Base-by-base conservation (phyloP, 306 rosid genomes). In the Rubus parviflorus region DNA sequence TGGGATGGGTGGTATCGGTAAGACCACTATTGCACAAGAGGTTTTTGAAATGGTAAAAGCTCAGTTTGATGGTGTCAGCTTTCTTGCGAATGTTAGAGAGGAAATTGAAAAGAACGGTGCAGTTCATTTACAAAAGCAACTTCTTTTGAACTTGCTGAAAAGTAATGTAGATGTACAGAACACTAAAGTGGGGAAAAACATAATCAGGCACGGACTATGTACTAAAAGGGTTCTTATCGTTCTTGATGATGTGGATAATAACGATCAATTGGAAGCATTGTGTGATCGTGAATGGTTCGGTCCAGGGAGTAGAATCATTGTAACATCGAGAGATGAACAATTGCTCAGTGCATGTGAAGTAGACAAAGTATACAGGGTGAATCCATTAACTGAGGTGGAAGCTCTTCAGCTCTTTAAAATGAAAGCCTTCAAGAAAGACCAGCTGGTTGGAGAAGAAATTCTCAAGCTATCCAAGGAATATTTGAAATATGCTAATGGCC, bases 271-370 rank as follows among this genome's bases (percentile, higher is more conserved):
- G 20, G 65, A 77, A 25, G 42, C 48, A 30, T 17, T 77, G 13
- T 40, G 56, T 17, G 75, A 47, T 52, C 25, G 2, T 1, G 38
- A 5, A 6, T 77, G 76, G 75, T 70, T 77, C 7, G 75, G 70
- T 30, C 25, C 49, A 10, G 70, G 81, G 23, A 69, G 75, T 19
- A 71, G 70, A 69, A 41, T 75, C 51, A 64, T 75, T 3, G 12
- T 75, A 2, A 75, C 63, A n/a, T n/a, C 79, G 7, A 48, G 72
- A 61, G 79, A 75, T 38, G 72, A 63, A 48, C 72, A 12, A 63
- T 22, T 64, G 4, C 79, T 75, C 16, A 12, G 5, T 35, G 15
- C 8, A 62, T 2, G 9, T 75, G 79, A 23, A 1, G 70, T 37
- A 13, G 72, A 75, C 0, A 16, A n/a, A n/a, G 63, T 20, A 16